Evolutionary conservation across 2,329 filamentous ascomycete genomes (phyloP), one percentile per base, ranked within the genome.

Genomic region (Periconia sp.): DNA sequence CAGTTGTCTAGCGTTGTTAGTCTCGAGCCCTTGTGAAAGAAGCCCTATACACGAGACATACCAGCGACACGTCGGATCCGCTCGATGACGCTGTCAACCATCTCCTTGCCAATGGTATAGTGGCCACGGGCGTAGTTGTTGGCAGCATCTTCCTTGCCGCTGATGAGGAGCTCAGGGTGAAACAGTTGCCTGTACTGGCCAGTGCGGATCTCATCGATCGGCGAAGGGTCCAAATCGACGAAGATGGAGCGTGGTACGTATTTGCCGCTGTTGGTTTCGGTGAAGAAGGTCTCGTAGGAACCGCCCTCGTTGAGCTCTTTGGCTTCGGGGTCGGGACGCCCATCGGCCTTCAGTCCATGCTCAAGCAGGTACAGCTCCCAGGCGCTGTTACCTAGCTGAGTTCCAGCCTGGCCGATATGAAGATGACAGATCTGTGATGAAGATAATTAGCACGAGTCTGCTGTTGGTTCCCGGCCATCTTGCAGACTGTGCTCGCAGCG

Each of bases 71-170:
- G 86, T 68, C 86, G 86, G 63, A 89, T 84, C 64, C 84, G 83
- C 67, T 89, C 86, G 68, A 89, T 83, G 67, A 89, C 86, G 64
- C 76, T 82, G 72, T 89, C 86, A 51, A 88, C 83, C 83, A 88
- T 86, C 79, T 89, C 86, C 81, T 89, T 89, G 77, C 87, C 87
- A 65, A 89, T 85, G 64, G 87, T 89, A 77, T 90, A 89, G 78
- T 90, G 86, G 53, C 87, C 87, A 78, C 86, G 86, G 63, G 87
- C 87, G 69, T 89, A 90, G 81, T 90, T 90, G 79, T 89, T 89
- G 77, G 86, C 85, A 54, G 87, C 86, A 82, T 89, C 87, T 75
- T 89, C 87, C 81, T 89, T 89, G 76, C 86, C 86, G 74, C 83
- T 89, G 71, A 89, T 85, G 70, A 89, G 76, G 64, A 86, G 80